Conservation (phyloP, 1,284 basidiomycete species). For the Moesziomyces sp. region DNA sequence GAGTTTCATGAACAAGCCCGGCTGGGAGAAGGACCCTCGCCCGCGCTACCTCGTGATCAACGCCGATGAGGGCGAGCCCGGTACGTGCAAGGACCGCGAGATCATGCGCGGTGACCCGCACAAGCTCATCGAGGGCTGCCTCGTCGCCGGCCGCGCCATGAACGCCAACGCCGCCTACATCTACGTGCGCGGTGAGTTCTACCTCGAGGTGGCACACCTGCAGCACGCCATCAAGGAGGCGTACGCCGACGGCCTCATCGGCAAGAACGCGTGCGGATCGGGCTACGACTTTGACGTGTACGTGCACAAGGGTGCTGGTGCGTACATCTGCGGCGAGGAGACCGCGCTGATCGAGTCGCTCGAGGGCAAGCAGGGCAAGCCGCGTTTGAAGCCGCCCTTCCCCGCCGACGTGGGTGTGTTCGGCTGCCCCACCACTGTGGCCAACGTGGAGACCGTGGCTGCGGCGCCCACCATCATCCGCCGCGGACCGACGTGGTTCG, state of each 20-base stretch:
- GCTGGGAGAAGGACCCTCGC: slow-evolving; percentile 92
- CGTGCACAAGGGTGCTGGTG: slow-evolving; percentile 94
- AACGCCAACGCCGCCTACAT: slow-evolving; percentile 98
- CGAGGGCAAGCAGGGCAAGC: slow-evolving; percentile 97
- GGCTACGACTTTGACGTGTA: slow-evolving; percentile 97
- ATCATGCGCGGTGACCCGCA: slow-evolving; percentile 98
- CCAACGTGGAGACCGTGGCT: slow-evolving; percentile 97
- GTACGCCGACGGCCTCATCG: slow-evolving; percentile 89
- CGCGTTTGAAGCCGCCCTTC: slow-evolving; percentile 98
- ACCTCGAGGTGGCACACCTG: slow-evolving; percentile 91
- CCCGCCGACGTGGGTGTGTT: slow-evolving; percentile 97
- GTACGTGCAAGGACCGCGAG: slow-evolving; percentile 98
- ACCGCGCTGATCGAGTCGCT: slow-evolving; percentile 96
- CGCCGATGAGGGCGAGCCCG: slow-evolving; percentile 98
- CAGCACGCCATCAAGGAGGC: slow-evolving; percentile 95
- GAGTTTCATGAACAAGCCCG: slow-evolving; percentile 98
- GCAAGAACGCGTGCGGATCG: slow-evolving; percentile 89
- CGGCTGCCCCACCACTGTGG: slow-evolving; percentile 95
- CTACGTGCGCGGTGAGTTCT: slow-evolving; percentile 98
- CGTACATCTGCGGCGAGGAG: slow-evolving; percentile 99
- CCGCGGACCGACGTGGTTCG: slow-evolving; percentile 91
- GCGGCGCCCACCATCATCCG: slow-evolving; percentile 97
- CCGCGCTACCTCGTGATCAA: slow-evolving; percentile 97
- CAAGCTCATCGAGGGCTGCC: slow-evolving; percentile 96
- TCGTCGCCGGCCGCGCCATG: slow-evolving; percentile 97